Evolutionary conservation across 495 filamentous ascomycete genomes (phyloP), one percentile per base, ranked within the genome.

Genomic region (Hamigera avellanea): DNA sequence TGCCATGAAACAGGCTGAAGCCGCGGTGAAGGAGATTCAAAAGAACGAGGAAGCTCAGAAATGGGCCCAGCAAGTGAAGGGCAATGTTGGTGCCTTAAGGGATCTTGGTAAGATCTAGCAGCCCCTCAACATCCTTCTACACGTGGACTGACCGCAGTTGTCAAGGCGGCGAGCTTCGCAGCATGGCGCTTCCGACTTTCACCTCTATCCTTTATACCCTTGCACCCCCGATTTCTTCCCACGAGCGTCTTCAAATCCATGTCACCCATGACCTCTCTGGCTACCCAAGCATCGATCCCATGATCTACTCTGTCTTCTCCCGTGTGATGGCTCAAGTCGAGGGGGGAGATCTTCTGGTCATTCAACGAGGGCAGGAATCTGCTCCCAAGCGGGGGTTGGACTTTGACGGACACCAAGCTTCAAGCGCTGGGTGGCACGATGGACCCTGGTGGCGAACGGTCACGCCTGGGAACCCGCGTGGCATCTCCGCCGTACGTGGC

Each of bases 251-350:
- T 7, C 83, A 91, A 48, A 99, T 99, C 54, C 91, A 99, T 67
- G 85, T 93, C 39, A 95, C 93, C 14, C 93, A 96, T 64, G 87
- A 95, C 53, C 72, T 96, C 14, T 76, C 86, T 33, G 84, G 83
- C 36, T 99, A 99, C 58, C 91, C 93, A 7, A 86, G 83, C 26
- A 76, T 99, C 41, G 88, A 96, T 57, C 87, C 88, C 8, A 73
- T 95, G 18, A 85, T 96, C 50, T 88, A 95, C 59, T 70, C 72
- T 21, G 86, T 91, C 45, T 99, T 99, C 67, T 86, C 83, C 37
- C 80, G 87, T 35, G 89, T 99, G 30, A 99, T 99, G 91, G 70
- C 88, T 19, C 91, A 99, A 60, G 91, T 99, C 36, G 91, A 99
- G 61, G 91, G 91, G 38, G 91, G 91, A 15, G 91, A 96, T 53